Base-by-base conservation (phyloP, 2,329 filamentous ascomycete species). In the Elsinoe australis region DNA sequence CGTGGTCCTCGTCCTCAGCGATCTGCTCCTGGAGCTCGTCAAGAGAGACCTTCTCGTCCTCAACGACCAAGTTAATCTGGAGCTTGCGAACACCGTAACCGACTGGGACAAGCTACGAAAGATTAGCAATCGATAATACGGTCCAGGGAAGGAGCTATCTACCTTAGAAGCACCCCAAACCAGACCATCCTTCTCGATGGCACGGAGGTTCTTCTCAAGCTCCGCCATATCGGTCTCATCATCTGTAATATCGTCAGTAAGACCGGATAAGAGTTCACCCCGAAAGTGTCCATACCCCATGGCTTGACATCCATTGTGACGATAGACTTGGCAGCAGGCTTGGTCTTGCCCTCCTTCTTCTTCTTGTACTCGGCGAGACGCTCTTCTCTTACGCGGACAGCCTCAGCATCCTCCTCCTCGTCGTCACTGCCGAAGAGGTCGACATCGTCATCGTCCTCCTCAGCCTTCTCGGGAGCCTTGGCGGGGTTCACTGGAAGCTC, bases 61-160 rank as follows among this genome's bases (percentile, higher is more conserved):
- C 92, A 57, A 96, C 75, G 61, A 96, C 88, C 60, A 96, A 72
- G 83, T 87, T 96, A 77, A 98, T 94, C 80, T 96, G 90, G 56
- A 98, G 82, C 81, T 96, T 96, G 79, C 86, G 92, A 78, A 98
- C 94, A 78, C 92, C 92, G 78, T 87, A 98, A 64, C 89, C 90
- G 62, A 98, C 83, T 58, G 89, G 70, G 46, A 94, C 83, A 57
- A 95, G 76, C 78, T 42, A 24, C 4, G 3, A 4, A 18, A n/a
- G 3, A 14, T 28, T 18, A 28, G n/a, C 12, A 5, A 4, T 4
- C 14, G 5, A 17, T 42, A 24, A 31, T 18, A 8, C 2, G n/a
- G 17, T 28, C 38, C 18, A 3, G 26, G 6, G 26, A 29, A 29
- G 26, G 6, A 6, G 26, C 7, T 12, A 29, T 12, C 12, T 29